Percentiles rank a stretch among this genome's conserved stretches.
Evolutionary conservation across 148 eudicot genomes (phyloP).

Genomic region (Persicaria tinctoria): DNA sequence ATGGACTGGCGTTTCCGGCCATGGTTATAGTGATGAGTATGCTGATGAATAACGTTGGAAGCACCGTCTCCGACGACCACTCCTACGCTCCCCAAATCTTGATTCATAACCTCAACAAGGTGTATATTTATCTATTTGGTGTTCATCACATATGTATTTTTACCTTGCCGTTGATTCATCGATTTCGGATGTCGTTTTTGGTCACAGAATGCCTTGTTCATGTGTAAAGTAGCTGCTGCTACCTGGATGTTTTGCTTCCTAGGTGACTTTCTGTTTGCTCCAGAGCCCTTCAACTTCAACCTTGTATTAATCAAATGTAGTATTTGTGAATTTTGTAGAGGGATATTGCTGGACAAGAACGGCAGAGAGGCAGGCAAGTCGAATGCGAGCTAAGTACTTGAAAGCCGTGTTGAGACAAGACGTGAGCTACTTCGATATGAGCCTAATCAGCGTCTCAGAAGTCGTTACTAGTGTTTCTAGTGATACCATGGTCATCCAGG

Average conservation of each 20-base stretch:
- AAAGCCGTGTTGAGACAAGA: constrained; percentile 32
- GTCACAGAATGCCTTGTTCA: constrained; percentile 45
- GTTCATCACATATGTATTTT: not conserved
- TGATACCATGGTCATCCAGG: constrained; percentile 28
- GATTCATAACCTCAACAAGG: constrained; percentile 44
- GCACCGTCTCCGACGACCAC: constrained; percentile 16
- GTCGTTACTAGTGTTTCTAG: constrained; percentile 25
- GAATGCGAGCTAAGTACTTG: constrained; percentile 22
- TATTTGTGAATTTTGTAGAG: constrained; percentile 10
- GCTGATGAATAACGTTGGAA: constrained; percentile 59
- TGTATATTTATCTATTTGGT: constrained; percentile 5
- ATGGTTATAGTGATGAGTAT: constrained; percentile 37
- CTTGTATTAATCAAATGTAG: not conserved
- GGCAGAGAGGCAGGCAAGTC: constrained; percentile 27
- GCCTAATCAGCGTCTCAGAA: constrained; percentile 18
- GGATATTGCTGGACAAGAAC: constrained; percentile 15
- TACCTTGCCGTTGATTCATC: not conserved
- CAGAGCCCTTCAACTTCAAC: too few relatives aligned
- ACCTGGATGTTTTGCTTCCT: constrained; percentile 66
- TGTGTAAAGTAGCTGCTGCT: constrained; percentile 57
- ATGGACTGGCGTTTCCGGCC: constrained; percentile 23
- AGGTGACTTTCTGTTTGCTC: constrained; percentile 34
- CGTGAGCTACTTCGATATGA: constrained; percentile 26
- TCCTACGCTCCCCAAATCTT: constrained; percentile 18
- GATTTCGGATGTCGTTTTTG: not conserved